Percentiles rank a stretch among this genome's conserved stretches.
phyloP scores from a whole-genome alignment of 495 filamentous ascomycete genomes.

The Tuber aestivum region DNA sequence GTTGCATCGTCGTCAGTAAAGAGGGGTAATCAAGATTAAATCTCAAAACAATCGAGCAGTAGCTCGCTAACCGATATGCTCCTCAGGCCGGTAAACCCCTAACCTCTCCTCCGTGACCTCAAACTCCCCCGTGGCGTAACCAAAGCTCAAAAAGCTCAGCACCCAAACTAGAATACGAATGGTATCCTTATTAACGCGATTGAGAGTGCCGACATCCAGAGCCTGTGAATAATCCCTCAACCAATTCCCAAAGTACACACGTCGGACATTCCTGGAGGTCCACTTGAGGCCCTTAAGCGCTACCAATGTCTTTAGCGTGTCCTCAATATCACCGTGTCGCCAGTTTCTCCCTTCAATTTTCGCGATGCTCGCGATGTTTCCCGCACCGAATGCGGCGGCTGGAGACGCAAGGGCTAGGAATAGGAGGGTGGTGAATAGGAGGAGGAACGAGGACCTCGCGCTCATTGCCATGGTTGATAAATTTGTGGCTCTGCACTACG shows the following conservation, averaged over 20 bases:
- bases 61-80: slow-evolving; percentile 66
- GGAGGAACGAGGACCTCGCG: slow-evolving; percentile 43
- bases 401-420: slow-evolving; percentile 55
- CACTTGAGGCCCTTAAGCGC: slow-evolving; percentile 90
- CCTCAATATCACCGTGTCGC: slow-evolving; percentile 73
- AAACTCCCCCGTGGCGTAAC: slow-evolving; percentile 94
- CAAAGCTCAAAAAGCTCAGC: slow-evolving; percentile 84
- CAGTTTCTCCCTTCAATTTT: slow-evolving; percentile 92
- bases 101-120: slow-evolving; percentile 89
- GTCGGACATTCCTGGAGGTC: slow-evolving; percentile 80
- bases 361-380: slow-evolving; percentile 91
- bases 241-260: slow-evolving; percentile 89
- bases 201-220: slow-evolving; percentile 85
- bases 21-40: not conserved
- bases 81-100: slow-evolving; percentile 88
- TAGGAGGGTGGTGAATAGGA: slow-evolving; percentile 52
- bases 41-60: not conserved
- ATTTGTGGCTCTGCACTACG: not conserved
- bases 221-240: slow-evolving; percentile 76
- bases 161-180: slow-evolving; percentile 89
- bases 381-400: slow-evolving; percentile 79
- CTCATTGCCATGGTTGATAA: slow-evolving; percentile 24
- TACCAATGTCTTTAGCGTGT: slow-evolving; percentile 81
- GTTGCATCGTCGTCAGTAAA: not conserved
- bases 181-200: slow-evolving; percentile 79